Evolutionary conservation across 208 protist species (phyloP), one percentile per base, ranked within the genome.

Genomic region (Crithidia fasciculata): DNA sequence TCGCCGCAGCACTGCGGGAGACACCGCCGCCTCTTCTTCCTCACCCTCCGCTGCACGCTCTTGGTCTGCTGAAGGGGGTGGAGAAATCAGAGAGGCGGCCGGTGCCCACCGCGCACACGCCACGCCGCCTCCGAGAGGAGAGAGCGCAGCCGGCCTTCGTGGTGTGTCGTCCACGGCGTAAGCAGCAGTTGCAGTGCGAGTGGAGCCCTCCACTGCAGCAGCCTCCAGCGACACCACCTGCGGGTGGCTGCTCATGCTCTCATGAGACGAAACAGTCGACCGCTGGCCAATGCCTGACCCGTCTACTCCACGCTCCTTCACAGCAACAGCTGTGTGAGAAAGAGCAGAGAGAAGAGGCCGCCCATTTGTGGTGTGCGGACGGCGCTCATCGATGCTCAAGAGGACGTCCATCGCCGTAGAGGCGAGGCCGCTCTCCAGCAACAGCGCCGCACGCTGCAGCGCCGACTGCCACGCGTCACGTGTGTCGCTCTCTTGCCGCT

Each of bases 71-170:
- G n/a, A n/a, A n/a, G n/a, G n/a, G n/a, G n/a, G n/a, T n/a, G n/a
- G 44, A 49, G 44, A 10, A 10, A 13, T 6, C 8, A 49, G 44
- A 49, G 8, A 10, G 6, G 44, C 44, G 44, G 10, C 44, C 44
- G 10, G 10, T 7, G 59, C 50, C 85, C 88, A 93, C 41, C 52
- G 72, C 0, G 78, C 76, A 53, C 83, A 82, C 80, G 79, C 85
- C 83, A 93, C n/a, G 87, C 72, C 4, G 83, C 83, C 72, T 81
- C 76, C 0, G 88, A 81, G 13, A 87, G 69, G 4, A 83, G 71
- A 2, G 72, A 73, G 28, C 80, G 80, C 49, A 92, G 44, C 12
- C 47, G 45, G 7, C 28, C 40, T 44, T 74, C 72, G 54, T 79
- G 64, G 4, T 53, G 50, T 3, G 59, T 0, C 36, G 57, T 69